Evolutionary conservation across 345 rosid species (phyloP), one percentile per base, ranked within the genome.

Genomic region (Syzygium grande): DNA sequence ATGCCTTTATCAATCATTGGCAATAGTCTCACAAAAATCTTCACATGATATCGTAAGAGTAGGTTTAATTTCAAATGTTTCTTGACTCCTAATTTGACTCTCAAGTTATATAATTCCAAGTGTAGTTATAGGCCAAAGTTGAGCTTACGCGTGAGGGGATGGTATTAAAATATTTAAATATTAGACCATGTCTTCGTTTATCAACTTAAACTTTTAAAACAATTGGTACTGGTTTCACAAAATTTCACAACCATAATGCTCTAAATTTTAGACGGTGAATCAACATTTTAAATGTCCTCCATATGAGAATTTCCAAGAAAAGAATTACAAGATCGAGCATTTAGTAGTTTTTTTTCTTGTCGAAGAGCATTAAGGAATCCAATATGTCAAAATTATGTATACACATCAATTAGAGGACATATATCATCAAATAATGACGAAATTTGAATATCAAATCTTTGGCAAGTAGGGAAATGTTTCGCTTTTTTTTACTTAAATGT

Each of bases 71-170:
- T 73, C 11, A 73, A 2, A 34, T 38, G 7, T 73, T 73, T 73
- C 7, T 0, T 0, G 7, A 21, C 80, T 61, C 2, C 0, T 21
- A 0, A 38, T 38, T 34, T 19, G 14, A 5, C 49, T 73, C 49
- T 73, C 5, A 13, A 34, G 49, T 68, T 68, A 34, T 34, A 68
- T 15, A 68, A 9, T 68, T 68, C 80, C 80, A 17, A 6, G 22
- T 34, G 22, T 34, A 17, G 22, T 68, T 46, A 2, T 38, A 73
- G 25, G 80, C 25, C 7, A 73, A 34, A 34, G 80, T 73, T 0
- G 13, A 73, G 13, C 80, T 73, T 0, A 9, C 0, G 14, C 0
- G 1, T 34, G 46, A 68, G 46, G 19, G 46, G 46, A 68, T 2
- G 80, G 46, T 34, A 7, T 34, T 68, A 34, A 9, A 29, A 34